phyloP scores from a whole-genome alignment of 164 flowering plant species.

The Vitis riparia region DNA sequence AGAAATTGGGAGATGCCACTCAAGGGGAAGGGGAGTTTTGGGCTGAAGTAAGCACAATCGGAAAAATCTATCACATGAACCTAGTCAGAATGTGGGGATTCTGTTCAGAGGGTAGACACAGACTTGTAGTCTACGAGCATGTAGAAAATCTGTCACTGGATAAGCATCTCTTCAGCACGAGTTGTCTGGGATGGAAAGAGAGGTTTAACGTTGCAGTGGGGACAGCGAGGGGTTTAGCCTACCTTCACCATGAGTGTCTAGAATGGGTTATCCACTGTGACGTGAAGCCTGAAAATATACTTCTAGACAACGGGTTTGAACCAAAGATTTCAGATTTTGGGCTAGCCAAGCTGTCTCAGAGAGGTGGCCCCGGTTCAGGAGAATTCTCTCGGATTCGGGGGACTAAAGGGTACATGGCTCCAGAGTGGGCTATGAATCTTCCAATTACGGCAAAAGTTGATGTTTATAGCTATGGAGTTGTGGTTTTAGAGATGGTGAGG shows the following conservation, averaged over 20 bases:
- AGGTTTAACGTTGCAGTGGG: conserved; percentile 30
- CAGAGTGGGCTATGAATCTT: too few relatives aligned
- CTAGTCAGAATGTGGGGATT: conserved; percentile 36
- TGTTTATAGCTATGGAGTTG: too few relatives aligned
- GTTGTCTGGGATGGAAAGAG: conserved; percentile 25
- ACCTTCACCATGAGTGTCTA: conserved; percentile 38
- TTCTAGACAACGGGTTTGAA: conserved; percentile 25
- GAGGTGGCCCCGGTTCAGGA: conserved; percentile 12
- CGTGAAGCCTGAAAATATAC: conserved; percentile 38
- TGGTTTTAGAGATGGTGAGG: too few relatives aligned
- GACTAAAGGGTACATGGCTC: conserved; percentile 41
- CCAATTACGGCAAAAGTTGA: too few relatives aligned
- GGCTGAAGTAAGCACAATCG: conserved; percentile 48
- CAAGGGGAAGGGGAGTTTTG: conserved; percentile 43
- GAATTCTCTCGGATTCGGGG: conserved; percentile 27
- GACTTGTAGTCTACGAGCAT: conserved; percentile 30
- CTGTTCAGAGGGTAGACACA: conserved; percentile 23
- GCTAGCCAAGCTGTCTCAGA: conserved; percentile 25
- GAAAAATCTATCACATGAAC: conserved; percentile 34
- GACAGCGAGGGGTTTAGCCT: conserved; percentile 34
- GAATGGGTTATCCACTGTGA: conserved; percentile 45
- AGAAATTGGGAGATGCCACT: conserved; percentile 29
- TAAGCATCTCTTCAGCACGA: conserved; percentile 16
- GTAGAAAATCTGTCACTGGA: conserved; percentile 29
- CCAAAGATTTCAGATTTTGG: conserved; percentile 40